Percentiles rank a stretch among this genome's conserved stretches.
Conservation (phyloP, 768 basidiomycete species). For the Termitomyces sp. region DNA sequence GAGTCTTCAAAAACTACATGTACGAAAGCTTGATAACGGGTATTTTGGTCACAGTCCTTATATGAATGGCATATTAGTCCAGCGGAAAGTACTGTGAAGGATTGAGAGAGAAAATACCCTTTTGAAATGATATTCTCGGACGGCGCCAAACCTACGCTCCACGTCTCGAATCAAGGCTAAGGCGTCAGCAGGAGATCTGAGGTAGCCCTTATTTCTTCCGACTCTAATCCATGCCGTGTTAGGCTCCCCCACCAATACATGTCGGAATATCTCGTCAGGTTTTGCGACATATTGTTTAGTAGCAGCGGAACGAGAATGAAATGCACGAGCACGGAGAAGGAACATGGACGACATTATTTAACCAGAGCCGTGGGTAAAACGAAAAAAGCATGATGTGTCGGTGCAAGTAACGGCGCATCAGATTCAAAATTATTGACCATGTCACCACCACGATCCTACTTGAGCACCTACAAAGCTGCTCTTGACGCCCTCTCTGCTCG, state of each 20-base stretch:
- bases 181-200: slow-evolving; percentile 46
- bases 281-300: slow-evolving; percentile 15
- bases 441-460: slow-evolving; percentile 24
- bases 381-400: slow-evolving; percentile 1
- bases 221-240: slow-evolving; percentile 1
- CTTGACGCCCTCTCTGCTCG: slow-evolving; percentile 60
- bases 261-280: slow-evolving; percentile 18
- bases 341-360: slow-evolving; percentile 8
- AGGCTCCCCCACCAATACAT: not conserved
- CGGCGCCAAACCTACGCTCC: slow-evolving; percentile 50
- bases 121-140: slow-evolving; percentile 39
- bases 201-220: slow-evolving; percentile 11
- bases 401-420: not conserved
- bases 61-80: not conserved
- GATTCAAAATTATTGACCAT: too few relatives aligned
- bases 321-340: slow-evolving; percentile 5
- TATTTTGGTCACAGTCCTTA: slow-evolving; percentile 46
- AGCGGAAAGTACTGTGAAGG: not conserved
- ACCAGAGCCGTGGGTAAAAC: slow-evolving; percentile 13
- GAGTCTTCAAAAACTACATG: slow-evolving; percentile 44
- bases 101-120: slow-evolving; percentile 30
- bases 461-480: slow-evolving; percentile 47
- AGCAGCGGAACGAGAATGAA: slow-evolving; percentile 25
- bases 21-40: slow-evolving; percentile 39
- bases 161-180: slow-evolving; percentile 49